Evolutionary conservation across 148 eudicot genomes (phyloP).

Genomic region (Rhododendron ovatum): DNA sequence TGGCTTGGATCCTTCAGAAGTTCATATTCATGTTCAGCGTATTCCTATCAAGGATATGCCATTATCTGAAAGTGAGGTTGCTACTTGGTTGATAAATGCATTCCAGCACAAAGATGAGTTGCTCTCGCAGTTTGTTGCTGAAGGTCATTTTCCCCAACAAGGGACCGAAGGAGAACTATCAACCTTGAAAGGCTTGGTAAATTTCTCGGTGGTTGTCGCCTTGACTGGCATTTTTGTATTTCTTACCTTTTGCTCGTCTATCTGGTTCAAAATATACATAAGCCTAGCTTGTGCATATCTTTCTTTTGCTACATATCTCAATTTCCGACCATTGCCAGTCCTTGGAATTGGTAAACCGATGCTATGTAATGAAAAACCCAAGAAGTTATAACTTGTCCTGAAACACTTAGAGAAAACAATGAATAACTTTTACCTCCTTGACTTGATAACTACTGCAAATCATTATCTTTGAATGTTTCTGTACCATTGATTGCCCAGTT

Average conservation of each 20-base stretch:
- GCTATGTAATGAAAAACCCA: constrained; percentile 27
- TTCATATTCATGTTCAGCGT: constrained; percentile 55
- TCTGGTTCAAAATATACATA: constrained; percentile 54
- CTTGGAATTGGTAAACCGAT: constrained; percentile 25
- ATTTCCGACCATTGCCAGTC: constrained; percentile 45
- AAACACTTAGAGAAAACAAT: not conserved
- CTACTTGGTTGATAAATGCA: constrained; percentile 49
- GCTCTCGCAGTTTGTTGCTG: constrained; percentile 44
- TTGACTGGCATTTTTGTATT: constrained; percentile 35
- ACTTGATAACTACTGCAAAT: not conserved
- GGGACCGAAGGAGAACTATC: constrained; percentile 53
- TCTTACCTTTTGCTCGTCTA: constrained; percentile 33
- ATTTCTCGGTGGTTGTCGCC: constrained; percentile 27
- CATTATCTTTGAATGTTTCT: not conserved
- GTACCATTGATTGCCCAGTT: not conserved
- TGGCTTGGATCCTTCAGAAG: constrained; percentile 74
- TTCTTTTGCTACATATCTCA: constrained; percentile 43
- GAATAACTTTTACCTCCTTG: not conserved
- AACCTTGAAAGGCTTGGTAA: constrained; percentile 47
- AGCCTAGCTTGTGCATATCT: constrained; percentile 56
- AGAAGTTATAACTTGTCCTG: constrained; percentile 4
- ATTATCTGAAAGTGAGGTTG: constrained; percentile 36
- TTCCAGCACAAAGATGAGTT: constrained; percentile 54
- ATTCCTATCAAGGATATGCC: constrained; percentile 46
- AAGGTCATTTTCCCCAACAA: constrained; percentile 46